These are phyloP conservation scores for Lactarius sp. DNA, from an alignment of 768 basidiomycete genomes.

Conservation along the genomic window DNA sequence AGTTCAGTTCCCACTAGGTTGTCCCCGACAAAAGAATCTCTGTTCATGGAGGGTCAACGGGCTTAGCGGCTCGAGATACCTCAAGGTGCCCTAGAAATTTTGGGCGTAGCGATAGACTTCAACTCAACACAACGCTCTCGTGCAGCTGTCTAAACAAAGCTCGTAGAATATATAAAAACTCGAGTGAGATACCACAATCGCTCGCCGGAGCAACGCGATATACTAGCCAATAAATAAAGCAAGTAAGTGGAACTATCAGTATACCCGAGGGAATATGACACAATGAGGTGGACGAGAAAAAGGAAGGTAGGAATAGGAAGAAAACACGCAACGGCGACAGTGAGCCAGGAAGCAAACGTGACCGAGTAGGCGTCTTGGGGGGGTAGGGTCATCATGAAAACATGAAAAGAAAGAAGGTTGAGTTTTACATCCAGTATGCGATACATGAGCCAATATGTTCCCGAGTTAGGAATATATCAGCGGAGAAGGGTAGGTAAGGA, in stretches of 20 bases:
- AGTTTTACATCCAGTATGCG: slow-evolving; percentile 14
- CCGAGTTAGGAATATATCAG: not conserved
- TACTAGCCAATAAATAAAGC: slow-evolving; percentile 8
- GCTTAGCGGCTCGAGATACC: too few species aligned
- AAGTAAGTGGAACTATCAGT: not conserved
- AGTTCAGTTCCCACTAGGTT: too few species aligned
- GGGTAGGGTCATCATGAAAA: not conserved
- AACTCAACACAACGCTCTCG: not conserved
- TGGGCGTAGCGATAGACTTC: not conserved
- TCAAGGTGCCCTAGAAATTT: not conserved
- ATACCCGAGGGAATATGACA: not conserved
- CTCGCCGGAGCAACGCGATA: slow-evolving; percentile 10
- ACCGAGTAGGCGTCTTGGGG: not conserved
- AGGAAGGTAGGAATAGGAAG: not conserved
- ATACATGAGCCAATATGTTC: slow-evolving; percentile 11
- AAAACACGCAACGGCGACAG: not conserved
- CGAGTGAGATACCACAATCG: slow-evolving; percentile 4
- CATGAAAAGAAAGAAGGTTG: not conserved
- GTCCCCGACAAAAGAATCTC: too few species aligned
- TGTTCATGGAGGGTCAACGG: too few species aligned
- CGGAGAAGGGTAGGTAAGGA: not conserved
- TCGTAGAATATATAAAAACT: not conserved
- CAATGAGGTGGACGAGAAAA: not conserved
- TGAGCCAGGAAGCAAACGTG: not conserved
- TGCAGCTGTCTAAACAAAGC: not conserved